Conservation (phyloP, 768 basidiomycete genomes). For the Multifurca ochricompacta region DNA sequence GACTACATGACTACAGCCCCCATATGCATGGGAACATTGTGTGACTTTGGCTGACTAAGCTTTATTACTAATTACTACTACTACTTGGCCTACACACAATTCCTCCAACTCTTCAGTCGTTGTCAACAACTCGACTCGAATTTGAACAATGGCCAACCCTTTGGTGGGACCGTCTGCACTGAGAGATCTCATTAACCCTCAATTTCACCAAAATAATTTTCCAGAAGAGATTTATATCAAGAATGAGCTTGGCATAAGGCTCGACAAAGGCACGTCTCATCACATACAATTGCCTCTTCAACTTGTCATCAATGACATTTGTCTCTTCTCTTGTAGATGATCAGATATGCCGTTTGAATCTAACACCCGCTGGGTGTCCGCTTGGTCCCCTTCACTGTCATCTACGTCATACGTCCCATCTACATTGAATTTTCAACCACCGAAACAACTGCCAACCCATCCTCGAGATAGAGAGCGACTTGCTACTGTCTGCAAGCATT, state of each 20-base stretch:
- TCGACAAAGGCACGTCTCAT: conserved; percentile 73
- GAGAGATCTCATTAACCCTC: conserved; percentile 69
- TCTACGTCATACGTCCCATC: conserved; percentile 88
- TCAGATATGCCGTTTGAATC: conserved; percentile 83
- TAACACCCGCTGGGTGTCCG: conserved; percentile 81
- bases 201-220: conserved; percentile 93
- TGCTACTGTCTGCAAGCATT: conserved; percentile 96
- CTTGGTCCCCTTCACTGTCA: conserved; percentile 90
- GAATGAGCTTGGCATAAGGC: conserved; percentile 72
- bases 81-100: not conserved
- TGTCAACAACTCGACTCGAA: not conserved
- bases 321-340: conserved; percentile 48
- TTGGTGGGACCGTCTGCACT: conserved; percentile 29
- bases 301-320: conserved; percentile 7
- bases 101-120: not conserved
- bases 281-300: not conserved
- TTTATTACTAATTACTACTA: too few relatives aligned
- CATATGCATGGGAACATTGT: too few relatives aligned
- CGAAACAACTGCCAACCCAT: conserved; percentile 73
- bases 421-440: conserved; percentile 80
- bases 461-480: conserved; percentile 77
- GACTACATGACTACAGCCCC: too few relatives aligned
- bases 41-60: too few relatives aligned
- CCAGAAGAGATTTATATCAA: conserved; percentile 76
- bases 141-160: conserved; percentile 23